These are phyloP conservation scores for Pyrenophora teres DNA, from an alignment of 2,329 filamentous ascomycete genomes.

Conservation along the genomic window DNA sequence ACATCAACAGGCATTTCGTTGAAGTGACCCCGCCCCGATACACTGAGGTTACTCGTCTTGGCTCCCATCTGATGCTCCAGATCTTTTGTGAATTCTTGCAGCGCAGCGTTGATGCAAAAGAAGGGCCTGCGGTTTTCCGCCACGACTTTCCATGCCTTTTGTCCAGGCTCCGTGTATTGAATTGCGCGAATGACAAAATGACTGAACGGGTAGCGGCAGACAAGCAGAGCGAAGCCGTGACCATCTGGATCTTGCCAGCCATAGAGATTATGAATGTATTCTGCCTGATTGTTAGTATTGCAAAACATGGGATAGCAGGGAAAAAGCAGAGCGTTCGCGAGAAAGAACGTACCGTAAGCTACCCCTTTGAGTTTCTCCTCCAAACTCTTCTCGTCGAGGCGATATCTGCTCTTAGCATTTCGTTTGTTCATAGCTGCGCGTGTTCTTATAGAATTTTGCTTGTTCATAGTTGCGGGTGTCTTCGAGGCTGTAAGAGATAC, in stretches of 20 bases:
- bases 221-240: slow-evolving; percentile 6
- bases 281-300: neutral
- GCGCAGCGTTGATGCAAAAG: neutral
- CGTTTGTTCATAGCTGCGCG: too few relatives aligned
- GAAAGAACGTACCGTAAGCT: neutral
- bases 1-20: too few relatives aligned
- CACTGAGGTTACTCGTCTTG: neutral
- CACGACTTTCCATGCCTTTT: slow-evolving; percentile 2
- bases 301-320: neutral
- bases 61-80: slow-evolving; percentile 7
- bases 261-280: slow-evolving; percentile 1
- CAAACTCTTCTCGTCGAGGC: too few relatives aligned
- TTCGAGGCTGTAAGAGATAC: too few relatives aligned
- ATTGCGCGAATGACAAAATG: neutral
- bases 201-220: neutral
- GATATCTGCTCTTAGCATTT: too few relatives aligned
- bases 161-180: neutral
- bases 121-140: neutral
- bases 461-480: too few relatives aligned
- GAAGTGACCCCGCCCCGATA: too few relatives aligned
- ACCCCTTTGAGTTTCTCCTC: too few relatives aligned
- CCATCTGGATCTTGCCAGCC: neutral
- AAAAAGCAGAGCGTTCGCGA: neutral
- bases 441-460: too few relatives aligned
- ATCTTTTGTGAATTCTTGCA: slow-evolving; percentile 9